These are phyloP conservation scores for Fusarium agapanthi DNA, from an alignment of 2,329 filamentous ascomycete species.

Conservation along the genomic window DNA sequence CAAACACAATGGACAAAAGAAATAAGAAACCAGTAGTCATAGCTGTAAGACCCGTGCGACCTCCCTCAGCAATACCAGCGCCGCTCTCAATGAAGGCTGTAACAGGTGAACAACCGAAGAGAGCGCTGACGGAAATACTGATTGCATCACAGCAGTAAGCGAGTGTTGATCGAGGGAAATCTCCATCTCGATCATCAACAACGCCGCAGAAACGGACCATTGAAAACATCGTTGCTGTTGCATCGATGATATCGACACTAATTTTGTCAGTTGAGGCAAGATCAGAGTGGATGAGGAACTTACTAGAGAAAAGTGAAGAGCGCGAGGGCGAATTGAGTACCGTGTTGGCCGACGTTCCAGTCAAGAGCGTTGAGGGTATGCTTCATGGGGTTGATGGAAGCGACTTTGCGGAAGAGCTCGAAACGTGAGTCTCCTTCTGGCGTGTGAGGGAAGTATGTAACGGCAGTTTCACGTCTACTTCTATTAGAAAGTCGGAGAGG, in stretches of 20 bases:
- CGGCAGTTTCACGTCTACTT: slow-evolving; percentile 56
- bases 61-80: slow-evolving; percentile 75
- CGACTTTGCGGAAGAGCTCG: slow-evolving; percentile 82
- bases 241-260: slow-evolving; percentile 74
- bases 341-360: slow-evolving; percentile 72
- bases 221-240: slow-evolving; percentile 75
- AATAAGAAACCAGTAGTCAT: slow-evolving; percentile 73
- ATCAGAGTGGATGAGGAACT: not conserved
- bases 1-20: slow-evolving; percentile 74
- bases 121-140: slow-evolving; percentile 71
- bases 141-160: slow-evolving; percentile 75
- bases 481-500: not conserved
- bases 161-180: slow-evolving; percentile 81
- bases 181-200: slow-evolving; percentile 68
- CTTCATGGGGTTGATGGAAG: slow-evolving; percentile 77
- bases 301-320: slow-evolving; percentile 75
- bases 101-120: slow-evolving; percentile 72
- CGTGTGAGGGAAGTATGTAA: slow-evolving; percentile 81
- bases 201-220: slow-evolving; percentile 75
- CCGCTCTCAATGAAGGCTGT: slow-evolving; percentile 77
- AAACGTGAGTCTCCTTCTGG: slow-evolving; percentile 71
- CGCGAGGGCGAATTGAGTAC: slow-evolving; percentile 77
- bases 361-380: slow-evolving; percentile 72
- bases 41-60: slow-evolving; percentile 73
- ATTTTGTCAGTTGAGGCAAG: accelerated